Base-by-base conservation (phyloP, 2,329 filamentous ascomycete species). In the Ceratocystiopsis brevicomis region DNA sequence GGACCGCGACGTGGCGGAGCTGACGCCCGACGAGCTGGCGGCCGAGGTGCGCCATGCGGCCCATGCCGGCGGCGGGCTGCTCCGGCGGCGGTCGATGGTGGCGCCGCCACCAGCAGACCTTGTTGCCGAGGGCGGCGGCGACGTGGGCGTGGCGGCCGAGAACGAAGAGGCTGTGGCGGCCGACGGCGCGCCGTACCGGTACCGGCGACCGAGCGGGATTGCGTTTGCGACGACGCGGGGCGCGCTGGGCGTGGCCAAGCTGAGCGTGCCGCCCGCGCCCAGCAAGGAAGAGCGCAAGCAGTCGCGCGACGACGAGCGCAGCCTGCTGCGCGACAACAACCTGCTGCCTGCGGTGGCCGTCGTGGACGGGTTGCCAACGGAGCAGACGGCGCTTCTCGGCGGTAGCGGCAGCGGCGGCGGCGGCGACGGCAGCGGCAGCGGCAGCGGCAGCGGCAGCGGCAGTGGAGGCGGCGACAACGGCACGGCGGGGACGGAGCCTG, bases 161-260 rank as follows among this genome's bases (percentile, higher is more conserved):
- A 61, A 34, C 33, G 11, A 21, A 4, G 19, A 21, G 4, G 19
- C 19, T 4, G 19, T 21, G 19, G 19, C 12, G 33, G 33, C 13
- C 13, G 33, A 57, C n/a, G 58, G 59, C 5, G 56, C 56, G n/a
- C 68, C 63, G 44, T 64, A 59, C 55, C 68, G 67, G 52, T 94
- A 90, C 61, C 75, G 81, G 44, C 73, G 85, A 39, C 83, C 85
- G 1, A 81, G 76, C 51, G 81, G 78, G 54, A 77, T 90, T 38
- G 77, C 79, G 30, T 82, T 73, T 47, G 81, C 79, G 13, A 78
- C 78, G 19, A 70, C 76, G 1, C 69, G 84, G 43, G 78, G 80
- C 4, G 72, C 79, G 5, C 67, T 92, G 46, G 70, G 83, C 21
- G 73, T 75, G 5, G 65, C 67, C 40, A 56, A 56, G 11, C 47